A percentile compares a stretch with the other conserved stretches of the same genome.
These are phyloP conservation scores for Xanthoconium separans DNA, from an alignment of 1,284 basidiomycete genomes.

Conservation along the genomic window DNA sequence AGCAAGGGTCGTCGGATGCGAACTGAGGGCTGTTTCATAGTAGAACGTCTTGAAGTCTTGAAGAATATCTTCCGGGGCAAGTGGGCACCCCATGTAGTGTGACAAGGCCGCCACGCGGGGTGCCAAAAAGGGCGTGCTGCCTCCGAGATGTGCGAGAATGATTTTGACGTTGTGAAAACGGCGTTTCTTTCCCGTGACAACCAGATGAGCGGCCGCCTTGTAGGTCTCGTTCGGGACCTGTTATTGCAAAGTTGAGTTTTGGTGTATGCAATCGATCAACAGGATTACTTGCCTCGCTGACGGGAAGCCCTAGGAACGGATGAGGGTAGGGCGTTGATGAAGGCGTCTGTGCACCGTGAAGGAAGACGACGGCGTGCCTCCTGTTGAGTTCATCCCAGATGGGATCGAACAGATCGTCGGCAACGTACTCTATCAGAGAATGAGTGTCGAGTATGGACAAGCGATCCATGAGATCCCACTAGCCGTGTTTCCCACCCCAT, in stretches of 20 bases:
- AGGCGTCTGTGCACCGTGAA: slow-evolving; percentile 67
- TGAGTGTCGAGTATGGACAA: slow-evolving; percentile 4
- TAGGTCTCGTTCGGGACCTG: slow-evolving; percentile 77
- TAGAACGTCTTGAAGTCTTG: slow-evolving; percentile 68
- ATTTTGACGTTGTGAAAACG: slow-evolving; percentile 57
- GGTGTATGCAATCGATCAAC: slow-evolving; percentile 11
- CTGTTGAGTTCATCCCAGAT: slow-evolving; percentile 66
- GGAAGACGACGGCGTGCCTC: slow-evolving; percentile 58
- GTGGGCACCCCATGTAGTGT: slow-evolving; percentile 61
- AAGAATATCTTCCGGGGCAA: slow-evolving; percentile 59
- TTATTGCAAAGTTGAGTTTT: slow-evolving; percentile 18
- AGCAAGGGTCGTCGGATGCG: slow-evolving; percentile 49
- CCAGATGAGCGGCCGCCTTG: slow-evolving; percentile 73
- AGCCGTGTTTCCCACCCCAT: slow-evolving; percentile 47
- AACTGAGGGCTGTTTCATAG: slow-evolving; percentile 66
- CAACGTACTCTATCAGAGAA: slow-evolving; percentile 53
- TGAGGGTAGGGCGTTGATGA: slow-evolving; percentile 64
- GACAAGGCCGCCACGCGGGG: slow-evolving; percentile 65
- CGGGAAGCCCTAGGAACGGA: slow-evolving; percentile 59
- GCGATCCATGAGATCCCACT: slow-evolving; percentile 35
- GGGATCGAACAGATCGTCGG: slow-evolving; percentile 57
- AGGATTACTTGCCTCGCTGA: slow-evolving; percentile 53
- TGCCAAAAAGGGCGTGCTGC: slow-evolving; percentile 58
- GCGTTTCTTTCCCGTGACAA: slow-evolving; percentile 66
- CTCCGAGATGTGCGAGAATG: slow-evolving; percentile 69